phyloP scores from a whole-genome alignment of 2,329 filamentous ascomycete species.

The Amesomyces nigricolor region DNA sequence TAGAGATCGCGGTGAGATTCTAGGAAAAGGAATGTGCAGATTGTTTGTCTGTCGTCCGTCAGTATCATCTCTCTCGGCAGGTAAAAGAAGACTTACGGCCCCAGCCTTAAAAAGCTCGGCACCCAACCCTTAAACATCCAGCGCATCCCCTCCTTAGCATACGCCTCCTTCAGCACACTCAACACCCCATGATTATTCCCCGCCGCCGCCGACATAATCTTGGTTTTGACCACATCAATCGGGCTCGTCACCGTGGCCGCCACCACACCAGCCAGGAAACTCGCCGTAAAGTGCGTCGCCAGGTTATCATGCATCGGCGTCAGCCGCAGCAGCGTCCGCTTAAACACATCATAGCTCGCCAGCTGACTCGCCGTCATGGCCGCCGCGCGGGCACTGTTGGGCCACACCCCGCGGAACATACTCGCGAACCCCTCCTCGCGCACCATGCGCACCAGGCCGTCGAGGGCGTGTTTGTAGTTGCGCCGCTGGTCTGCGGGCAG shows the following conservation, averaged over 20 bases:
- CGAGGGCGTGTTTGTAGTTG: slow-evolving; percentile 83
- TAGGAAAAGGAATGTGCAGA: slow-evolving; percentile 79
- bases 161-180: slow-evolving; percentile 60
- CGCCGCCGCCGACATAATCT: slow-evolving; percentile 67
- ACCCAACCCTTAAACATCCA: slow-evolving; percentile 94
- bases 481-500: slow-evolving; percentile 67
- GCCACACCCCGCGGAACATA: slow-evolving; percentile 80
- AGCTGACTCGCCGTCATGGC: slow-evolving; percentile 84
- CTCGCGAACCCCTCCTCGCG: slow-evolving; percentile 70
- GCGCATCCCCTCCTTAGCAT: slow-evolving; percentile 61
- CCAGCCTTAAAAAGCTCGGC: slow-evolving; percentile 63
- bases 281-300: slow-evolving; percentile 73
- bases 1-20: slow-evolving; percentile 82
- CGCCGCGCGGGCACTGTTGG: slow-evolving; percentile 74
- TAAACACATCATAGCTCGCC: slow-evolving; percentile 80
- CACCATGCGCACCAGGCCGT: slow-evolving; percentile 83
- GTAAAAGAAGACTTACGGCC: slow-evolving; percentile 51
- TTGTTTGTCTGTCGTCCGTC: slow-evolving; percentile 57
- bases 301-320: slow-evolving; percentile 65
- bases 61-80: not conserved
- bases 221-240: slow-evolving; percentile 84
- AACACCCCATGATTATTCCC: slow-evolving; percentile 44
- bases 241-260: slow-evolving; percentile 81
- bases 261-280: slow-evolving; percentile 72
- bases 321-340: slow-evolving; percentile 59